phyloP scores from a whole-genome alignment of 2,329 filamentous ascomycete species.

The Ceratocystis harringtonii region DNA sequence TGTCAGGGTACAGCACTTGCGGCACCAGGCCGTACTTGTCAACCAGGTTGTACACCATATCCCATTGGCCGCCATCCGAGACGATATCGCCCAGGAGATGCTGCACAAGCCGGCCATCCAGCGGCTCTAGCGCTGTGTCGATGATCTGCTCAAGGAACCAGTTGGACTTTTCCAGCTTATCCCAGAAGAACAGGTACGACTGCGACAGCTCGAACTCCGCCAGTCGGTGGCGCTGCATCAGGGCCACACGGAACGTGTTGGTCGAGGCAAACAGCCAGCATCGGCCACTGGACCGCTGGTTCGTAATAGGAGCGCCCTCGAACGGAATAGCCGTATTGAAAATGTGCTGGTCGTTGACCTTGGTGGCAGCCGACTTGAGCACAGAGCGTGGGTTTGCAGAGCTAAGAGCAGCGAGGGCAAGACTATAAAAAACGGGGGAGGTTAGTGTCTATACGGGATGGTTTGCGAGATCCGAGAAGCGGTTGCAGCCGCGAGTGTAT shows the following conservation, averaged over 20 bases:
- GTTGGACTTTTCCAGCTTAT: constrained; percentile 84
- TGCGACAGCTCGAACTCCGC: constrained; percentile 74
- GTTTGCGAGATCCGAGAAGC: too few species aligned
- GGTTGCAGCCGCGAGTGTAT: not conserved
- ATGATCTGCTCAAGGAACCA: constrained; percentile 78
- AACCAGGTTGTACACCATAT: constrained; percentile 79
- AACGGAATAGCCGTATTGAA: constrained; percentile 74
- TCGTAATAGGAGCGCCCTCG: constrained; percentile 71
- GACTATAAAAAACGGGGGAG: constrained; percentile 29
- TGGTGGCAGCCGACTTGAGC: constrained; percentile 46
- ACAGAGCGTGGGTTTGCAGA: constrained; percentile 50
- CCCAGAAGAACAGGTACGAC: constrained; percentile 81
- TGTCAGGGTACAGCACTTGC: constrained; percentile 66
- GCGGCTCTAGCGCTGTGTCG: constrained; percentile 52
- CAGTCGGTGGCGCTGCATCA: constrained; percentile 71
- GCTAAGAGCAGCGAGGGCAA: constrained; percentile 60
- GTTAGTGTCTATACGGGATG: too few species aligned
- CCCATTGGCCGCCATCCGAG: constrained; percentile 76
- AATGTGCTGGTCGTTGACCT: constrained; percentile 56
- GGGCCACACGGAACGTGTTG: constrained; percentile 79
- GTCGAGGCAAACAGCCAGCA: constrained; percentile 89
- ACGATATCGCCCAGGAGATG: constrained; percentile 53
- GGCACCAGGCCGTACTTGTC: constrained; percentile 81
- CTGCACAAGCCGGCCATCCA: constrained; percentile 61
- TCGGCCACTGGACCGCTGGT: constrained; percentile 65